phyloP scores from a whole-genome alignment of 768 basidiomycete species.

The Suillus decipiens region DNA sequence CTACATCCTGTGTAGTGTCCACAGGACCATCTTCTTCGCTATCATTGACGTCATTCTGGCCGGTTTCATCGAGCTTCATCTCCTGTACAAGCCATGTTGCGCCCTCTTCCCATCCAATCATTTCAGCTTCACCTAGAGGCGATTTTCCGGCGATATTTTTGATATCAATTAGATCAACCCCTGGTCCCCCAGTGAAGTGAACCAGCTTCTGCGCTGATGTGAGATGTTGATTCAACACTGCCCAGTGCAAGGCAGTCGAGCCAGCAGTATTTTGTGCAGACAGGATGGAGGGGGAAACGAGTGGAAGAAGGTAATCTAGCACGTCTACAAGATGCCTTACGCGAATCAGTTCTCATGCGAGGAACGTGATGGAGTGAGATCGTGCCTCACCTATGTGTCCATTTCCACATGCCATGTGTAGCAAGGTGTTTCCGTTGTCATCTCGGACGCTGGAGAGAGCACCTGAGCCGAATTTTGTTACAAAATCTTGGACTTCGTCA shows the following conservation, averaged over 20 bases:
- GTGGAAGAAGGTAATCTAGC: conserved; percentile 71
- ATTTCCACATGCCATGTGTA: conserved; percentile 90
- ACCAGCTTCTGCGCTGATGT: conserved; percentile 60
- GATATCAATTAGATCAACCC: conserved; percentile 70
- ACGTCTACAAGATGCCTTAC: conserved; percentile 63
- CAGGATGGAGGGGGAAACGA: conserved; percentile 54
- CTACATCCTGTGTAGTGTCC: conserved; percentile 45
- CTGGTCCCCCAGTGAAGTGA: conserved; percentile 54
- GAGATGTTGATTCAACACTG: conserved; percentile 81
- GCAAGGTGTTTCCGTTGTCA: conserved; percentile 72
- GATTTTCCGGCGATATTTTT: conserved; percentile 74
- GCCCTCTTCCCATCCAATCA: conserved; percentile 80
- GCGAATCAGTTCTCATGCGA: conserved; percentile 36
- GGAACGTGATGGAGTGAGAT: conserved; percentile 10
- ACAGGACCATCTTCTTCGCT: conserved; percentile 31
- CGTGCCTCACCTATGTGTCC: conserved; percentile 74
- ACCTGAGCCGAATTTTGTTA: conserved; percentile 55
- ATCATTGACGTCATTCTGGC: conserved; percentile 38
- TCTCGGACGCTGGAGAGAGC: conserved; percentile 57
- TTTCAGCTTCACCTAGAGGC: conserved; percentile 81
- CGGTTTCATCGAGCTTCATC: conserved; percentile 67
- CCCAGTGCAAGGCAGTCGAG: conserved; percentile 93
- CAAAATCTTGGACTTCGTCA: conserved; percentile 70
- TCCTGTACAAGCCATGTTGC: conserved; percentile 79
- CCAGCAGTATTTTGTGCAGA: conserved; percentile 64